phyloP scores from a whole-genome alignment of 164 flowering plant genomes.

The Euptelea pleiosperma region DNA sequence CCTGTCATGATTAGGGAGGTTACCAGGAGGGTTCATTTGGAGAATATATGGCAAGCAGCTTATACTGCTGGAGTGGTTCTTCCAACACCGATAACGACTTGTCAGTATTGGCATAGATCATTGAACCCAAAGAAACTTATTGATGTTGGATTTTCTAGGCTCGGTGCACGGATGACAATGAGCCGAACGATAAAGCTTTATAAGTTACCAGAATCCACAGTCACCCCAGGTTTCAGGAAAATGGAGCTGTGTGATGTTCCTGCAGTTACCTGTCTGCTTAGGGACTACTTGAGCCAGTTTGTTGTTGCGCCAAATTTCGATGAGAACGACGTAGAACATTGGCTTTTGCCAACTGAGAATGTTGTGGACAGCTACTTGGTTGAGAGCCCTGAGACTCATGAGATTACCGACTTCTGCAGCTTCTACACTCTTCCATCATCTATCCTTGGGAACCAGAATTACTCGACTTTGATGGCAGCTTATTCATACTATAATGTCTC shows the following conservation, averaged over 20 bases:
- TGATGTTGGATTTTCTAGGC: slow-evolving; percentile 63
- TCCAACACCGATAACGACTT: slow-evolving; percentile 51
- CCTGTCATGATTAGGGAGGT: slow-evolving; percentile 60
- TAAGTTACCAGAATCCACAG: slow-evolving; percentile 44
- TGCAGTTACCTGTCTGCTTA: slow-evolving; percentile 45
- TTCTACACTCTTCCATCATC: slow-evolving; percentile 59
- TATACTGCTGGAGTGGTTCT: slow-evolving; percentile 58
- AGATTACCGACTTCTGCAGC: slow-evolving; percentile 54
- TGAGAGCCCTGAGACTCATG: slow-evolving; percentile 48
- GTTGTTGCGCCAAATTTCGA: slow-evolving; percentile 45
- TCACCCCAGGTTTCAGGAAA: slow-evolving; percentile 48
- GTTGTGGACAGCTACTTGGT: slow-evolving; percentile 53
- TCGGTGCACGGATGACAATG: slow-evolving; percentile 61
- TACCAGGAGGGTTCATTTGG: slow-evolving; percentile 51
- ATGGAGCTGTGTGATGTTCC: slow-evolving; percentile 51
- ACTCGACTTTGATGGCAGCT: slow-evolving; percentile 48
- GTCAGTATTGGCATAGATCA: slow-evolving; percentile 58
- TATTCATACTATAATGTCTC: slow-evolving; percentile 54
- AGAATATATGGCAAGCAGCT: slow-evolving; percentile 59
- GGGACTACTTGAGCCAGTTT: slow-evolving; percentile 39
- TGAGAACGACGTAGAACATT: slow-evolving; percentile 49
- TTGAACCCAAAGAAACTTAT: slow-evolving; percentile 57
- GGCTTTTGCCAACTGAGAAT: slow-evolving; percentile 47
- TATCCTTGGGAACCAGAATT: slow-evolving; percentile 46
- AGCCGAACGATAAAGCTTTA: slow-evolving; percentile 56